Percentiles rank a stretch among this genome's conserved stretches.
phyloP scores from a whole-genome alignment of 495 filamentous ascomycete genomes.

The Melanomma pulvis-pyrius region DNA sequence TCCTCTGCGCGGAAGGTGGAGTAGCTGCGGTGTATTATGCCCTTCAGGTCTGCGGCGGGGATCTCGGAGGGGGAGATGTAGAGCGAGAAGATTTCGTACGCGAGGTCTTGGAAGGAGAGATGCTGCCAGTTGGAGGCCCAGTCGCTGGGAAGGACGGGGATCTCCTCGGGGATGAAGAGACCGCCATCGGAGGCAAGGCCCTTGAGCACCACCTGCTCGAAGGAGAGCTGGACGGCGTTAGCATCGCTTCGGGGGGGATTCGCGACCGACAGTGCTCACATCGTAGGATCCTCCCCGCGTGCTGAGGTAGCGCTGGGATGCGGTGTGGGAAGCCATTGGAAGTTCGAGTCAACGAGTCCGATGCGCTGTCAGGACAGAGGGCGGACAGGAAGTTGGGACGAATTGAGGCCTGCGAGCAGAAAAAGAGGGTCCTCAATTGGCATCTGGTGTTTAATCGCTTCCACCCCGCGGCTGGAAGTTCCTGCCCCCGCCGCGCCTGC shows the following conservation, averaged over 20 bases:
- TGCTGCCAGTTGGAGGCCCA: constrained; percentile 72
- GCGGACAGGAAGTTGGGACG: neutral
- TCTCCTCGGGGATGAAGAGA: constrained; percentile 84
- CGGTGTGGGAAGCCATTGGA: constrained; percentile 50
- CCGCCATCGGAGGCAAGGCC: constrained; percentile 87
- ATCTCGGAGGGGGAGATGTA: constrained; percentile 86
- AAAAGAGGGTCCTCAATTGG: neutral
- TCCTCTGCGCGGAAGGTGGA: constrained; percentile 79
- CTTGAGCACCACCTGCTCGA: constrained; percentile 88
- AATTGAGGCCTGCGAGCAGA: neutral
- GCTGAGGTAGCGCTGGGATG: constrained; percentile 78
- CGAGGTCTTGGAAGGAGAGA: constrained; percentile 76
- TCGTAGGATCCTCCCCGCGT: constrained; percentile 79
- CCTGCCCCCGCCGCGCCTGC: neutral
- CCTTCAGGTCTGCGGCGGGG: constrained; percentile 73
- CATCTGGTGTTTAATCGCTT: neutral
- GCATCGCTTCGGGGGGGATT: neutral
- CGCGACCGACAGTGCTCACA: constrained; percentile 52
- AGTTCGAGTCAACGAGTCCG: constrained; percentile 4
- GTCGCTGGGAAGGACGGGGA: constrained; percentile 64
- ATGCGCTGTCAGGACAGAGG: neutral
- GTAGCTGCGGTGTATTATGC: constrained; percentile 78
- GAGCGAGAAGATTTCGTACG: constrained; percentile 71
- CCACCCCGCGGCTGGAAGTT: constrained; percentile 7
- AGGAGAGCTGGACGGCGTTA: constrained; percentile 66